Percentiles rank a stretch among this genome's conserved stretches.
Evolutionary conservation across 2,329 filamentous ascomycete species (phyloP).

Genomic region (Xylariaceae sp.): DNA sequence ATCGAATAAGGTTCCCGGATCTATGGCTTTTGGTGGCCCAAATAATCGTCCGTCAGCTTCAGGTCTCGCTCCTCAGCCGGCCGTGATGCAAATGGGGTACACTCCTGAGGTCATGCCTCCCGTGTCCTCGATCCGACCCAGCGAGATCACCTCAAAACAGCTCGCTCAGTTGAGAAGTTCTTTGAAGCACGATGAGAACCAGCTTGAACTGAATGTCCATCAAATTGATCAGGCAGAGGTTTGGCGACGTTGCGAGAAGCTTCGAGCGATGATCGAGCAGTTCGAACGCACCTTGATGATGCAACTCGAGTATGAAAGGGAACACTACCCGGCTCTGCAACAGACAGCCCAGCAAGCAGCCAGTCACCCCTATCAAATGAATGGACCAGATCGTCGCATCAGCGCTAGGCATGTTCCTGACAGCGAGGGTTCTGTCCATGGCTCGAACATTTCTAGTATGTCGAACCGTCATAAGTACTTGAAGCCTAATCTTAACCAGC

Average conservation of each 20-base stretch:
- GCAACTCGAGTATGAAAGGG: slow-evolving; percentile 15
- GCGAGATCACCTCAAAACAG: slow-evolving; percentile 57
- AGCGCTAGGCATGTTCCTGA: slow-evolving; percentile 25
- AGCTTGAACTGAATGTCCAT: slow-evolving; percentile 56
- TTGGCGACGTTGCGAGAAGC: slow-evolving; percentile 30
- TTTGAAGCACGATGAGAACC: slow-evolving; percentile 53
- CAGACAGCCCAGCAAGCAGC: too few relatives aligned
- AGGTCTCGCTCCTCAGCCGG: slow-evolving; percentile 10
- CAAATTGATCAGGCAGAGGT: slow-evolving; percentile 47
- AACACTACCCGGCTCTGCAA: slow-evolving; percentile 11
- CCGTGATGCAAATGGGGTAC: neutral
- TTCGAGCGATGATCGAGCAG: slow-evolving; percentile 43
- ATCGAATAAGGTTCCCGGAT: slow-evolving; percentile 4
- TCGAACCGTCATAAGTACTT: slow-evolving; percentile 12
- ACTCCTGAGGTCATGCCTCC: slow-evolving; percentile 32
- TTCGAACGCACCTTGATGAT: slow-evolving; percentile 49
- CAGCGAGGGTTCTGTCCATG: slow-evolving; percentile 22
- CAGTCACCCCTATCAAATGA: slow-evolving; percentile 1
- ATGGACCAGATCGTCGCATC: slow-evolving; percentile 27
- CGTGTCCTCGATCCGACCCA: slow-evolving; percentile 54
- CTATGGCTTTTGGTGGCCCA: neutral
- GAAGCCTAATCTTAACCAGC: slow-evolving; percentile 21
- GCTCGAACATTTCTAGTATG: slow-evolving; percentile 20
- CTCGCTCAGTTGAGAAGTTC: slow-evolving; percentile 47
- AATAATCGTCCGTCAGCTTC: slow-evolving; percentile 11